A percentile compares a stretch with the other conserved stretches of the same genome.
phyloP scores from a whole-genome alignment of 306 rosid species.

The Myrica gale region DNA sequence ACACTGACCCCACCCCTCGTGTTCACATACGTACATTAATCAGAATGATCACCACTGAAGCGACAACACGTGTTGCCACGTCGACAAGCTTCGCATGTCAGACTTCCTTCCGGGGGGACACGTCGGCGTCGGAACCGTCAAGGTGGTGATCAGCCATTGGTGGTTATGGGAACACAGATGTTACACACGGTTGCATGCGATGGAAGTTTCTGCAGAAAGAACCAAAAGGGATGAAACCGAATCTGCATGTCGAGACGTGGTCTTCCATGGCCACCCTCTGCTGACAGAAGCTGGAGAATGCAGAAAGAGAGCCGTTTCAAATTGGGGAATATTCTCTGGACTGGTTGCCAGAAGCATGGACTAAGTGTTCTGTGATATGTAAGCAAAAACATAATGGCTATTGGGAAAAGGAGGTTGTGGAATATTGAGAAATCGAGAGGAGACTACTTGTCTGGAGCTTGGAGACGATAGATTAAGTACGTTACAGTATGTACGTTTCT shows the following conservation, averaged over 20 bases:
- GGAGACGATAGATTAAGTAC: not conserved
- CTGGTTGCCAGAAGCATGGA: constrained; percentile 18
- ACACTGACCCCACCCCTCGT: not conserved
- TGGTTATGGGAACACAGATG: not conserved
- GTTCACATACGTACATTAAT: constrained; percentile 2
- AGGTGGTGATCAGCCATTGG: constrained; percentile 26
- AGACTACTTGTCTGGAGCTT: not conserved
- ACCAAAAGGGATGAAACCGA: constrained; percentile 28
- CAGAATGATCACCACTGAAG: not conserved
- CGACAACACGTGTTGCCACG: constrained; percentile 29
- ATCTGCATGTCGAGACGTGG: constrained; percentile 13
- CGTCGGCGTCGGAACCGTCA: constrained; percentile 27
- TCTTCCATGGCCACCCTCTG: constrained; percentile 7
- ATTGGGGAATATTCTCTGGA: constrained; percentile 37
- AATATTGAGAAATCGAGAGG: not conserved
- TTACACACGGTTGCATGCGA: constrained; percentile 1
- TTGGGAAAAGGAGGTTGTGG: not conserved
- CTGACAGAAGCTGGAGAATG: constrained; percentile 17
- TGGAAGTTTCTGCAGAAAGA: not conserved
- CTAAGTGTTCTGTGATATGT: constrained; percentile 23
- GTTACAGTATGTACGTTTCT: not conserved
- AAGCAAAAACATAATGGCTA: constrained; percentile 20
- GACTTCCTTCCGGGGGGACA: constrained; percentile 44
- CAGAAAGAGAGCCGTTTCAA: constrained; percentile 25
- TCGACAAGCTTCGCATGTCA: constrained; percentile 51